Evolutionary conservation across 345 rosid species (phyloP), one percentile per base, ranked within the genome.

Genomic region (Brassica rapa): DNA sequence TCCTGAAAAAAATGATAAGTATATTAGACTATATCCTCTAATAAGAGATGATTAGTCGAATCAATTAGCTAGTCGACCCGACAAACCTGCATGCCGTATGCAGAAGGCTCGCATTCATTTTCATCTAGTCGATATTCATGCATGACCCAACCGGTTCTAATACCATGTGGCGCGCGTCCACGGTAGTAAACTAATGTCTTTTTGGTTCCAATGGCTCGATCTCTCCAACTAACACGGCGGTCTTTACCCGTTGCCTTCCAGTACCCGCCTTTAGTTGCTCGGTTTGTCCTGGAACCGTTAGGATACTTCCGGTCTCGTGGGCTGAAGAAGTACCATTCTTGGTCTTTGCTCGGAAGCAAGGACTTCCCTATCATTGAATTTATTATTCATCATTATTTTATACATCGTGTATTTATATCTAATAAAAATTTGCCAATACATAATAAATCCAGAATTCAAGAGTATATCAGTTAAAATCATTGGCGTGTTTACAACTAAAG

Each of bases 201-300:
- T 12, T 81, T 81, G 24, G 78, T 81, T 61, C 84, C 84, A 37
- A 81, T 77, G 33, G 78, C 74, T 72, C 75, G 75, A 32, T 77
- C 71, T 77, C 66, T 71, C 80, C 81, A 81, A 5, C 74, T 76
- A 8, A 81, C 84, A 0, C 81, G 73, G 0, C 84, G 74, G 57
- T 81, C 84, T 81, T 81, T 81, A 27, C 84, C 84, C 4, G 84
- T 81, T 3, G 84, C 81, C 21, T 81, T 81, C 84, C 84, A 81
- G 2, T 81, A 81, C 1, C 84, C 84, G 39, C 81, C 81, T 68
- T 72, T 76, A 60, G 84, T 81, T 46, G 84, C 84, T 1, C 84
- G 81, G 71, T 81, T 81, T n/a, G 84, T 81, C 14, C 84, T 81
- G 6, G 81, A 81, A 51, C 84, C 84, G 29, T 81, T 81, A 2